Percentiles rank a stretch among this genome's conserved stretches.
These are phyloP conservation scores for Fomes fomentarius DNA, from an alignment of 1,284 basidiomycete species.

Conservation along the genomic window DNA sequence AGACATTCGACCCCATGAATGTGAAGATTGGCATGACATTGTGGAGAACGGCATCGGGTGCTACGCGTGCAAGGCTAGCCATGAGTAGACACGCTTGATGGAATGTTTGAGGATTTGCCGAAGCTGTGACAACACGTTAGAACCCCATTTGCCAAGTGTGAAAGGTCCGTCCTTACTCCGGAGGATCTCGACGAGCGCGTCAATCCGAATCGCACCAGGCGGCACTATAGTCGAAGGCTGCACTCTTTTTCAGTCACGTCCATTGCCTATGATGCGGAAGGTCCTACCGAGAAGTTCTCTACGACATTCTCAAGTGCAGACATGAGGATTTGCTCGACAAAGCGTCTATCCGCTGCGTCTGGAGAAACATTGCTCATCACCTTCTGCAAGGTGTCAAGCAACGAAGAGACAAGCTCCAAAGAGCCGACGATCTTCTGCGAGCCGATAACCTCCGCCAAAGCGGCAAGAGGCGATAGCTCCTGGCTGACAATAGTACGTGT, in stretches of 20 bases:
- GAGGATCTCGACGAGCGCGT: conserved; percentile 87
- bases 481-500: conserved; percentile 19
- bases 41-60: conserved; percentile 90
- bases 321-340: conserved; percentile 87
- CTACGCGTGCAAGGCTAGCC: conserved; percentile 81
- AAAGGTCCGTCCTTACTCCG: conserved; percentile 76
- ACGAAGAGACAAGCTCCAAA: conserved; percentile 69
- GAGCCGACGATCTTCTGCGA: conserved; percentile 68
- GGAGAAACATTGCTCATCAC: conserved; percentile 59
- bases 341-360: conserved; percentile 67
- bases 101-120: conserved; percentile 93
- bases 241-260: neutral
- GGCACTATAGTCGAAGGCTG: conserved; percentile 36
- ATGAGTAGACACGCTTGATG: conserved; percentile 93
- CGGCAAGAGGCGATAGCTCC: conserved; percentile 50
- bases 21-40: conserved; percentile 99
- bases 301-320: conserved; percentile 77
- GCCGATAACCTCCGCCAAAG: conserved; percentile 75
- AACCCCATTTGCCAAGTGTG: too few relatives aligned
- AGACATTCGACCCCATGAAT: conserved; percentile 96
- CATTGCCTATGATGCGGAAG: too few relatives aligned
- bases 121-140: conserved; percentile 57
- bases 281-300: conserved; percentile 59
- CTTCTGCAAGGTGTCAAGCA: conserved; percentile 77
- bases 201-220: conserved; percentile 64